A percentile compares a stretch with the other conserved stretches of the same genome.
Conservation (phyloP, 1,284 basidiomycete genomes). For the Fomitiporia mediterranea region DNA sequence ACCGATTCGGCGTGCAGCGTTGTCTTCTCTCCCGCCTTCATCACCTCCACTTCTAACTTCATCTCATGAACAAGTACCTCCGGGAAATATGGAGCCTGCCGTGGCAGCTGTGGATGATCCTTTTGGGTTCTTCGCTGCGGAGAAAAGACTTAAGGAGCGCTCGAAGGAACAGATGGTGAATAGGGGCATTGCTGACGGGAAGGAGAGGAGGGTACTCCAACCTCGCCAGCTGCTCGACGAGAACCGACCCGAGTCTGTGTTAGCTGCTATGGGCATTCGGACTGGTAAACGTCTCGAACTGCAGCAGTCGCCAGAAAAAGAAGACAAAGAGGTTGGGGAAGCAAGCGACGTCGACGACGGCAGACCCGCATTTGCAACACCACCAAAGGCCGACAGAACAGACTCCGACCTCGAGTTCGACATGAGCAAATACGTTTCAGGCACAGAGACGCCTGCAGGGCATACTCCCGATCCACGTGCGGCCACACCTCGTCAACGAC, state of each 20-base stretch:
- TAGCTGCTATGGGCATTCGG: neutral
- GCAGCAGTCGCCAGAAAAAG: neutral
- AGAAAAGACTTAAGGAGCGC: slow-evolving; percentile 6
- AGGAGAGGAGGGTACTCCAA: slow-evolving; percentile 7
- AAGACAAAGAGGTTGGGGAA: neutral
- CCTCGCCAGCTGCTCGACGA: neutral
- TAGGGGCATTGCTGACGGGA: neutral
- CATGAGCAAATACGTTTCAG: neutral
- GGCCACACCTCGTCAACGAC: slow-evolving; percentile 2
- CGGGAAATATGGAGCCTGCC: neutral
- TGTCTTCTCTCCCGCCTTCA: slow-evolving; percentile 10
- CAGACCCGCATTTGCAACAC: slow-evolving; percentile 8
- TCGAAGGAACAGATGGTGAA: neutral
- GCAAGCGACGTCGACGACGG: neutral
- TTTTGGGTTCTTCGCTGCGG: slow-evolving; percentile 15
- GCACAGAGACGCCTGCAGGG: neutral
- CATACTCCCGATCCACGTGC: neutral
- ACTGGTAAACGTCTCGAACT: neutral
- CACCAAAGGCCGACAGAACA: neutral
- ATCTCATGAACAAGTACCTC: neutral
- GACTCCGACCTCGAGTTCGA: neutral
- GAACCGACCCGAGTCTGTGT: neutral
- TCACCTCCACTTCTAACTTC: slow-evolving; percentile 11
- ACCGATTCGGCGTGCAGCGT: neutral
- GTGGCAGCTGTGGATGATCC: slow-evolving; percentile 6